Evolutionary conservation across 2,329 filamentous ascomycete genomes (phyloP).

Genomic region (Pleoardoris graminearum): DNA sequence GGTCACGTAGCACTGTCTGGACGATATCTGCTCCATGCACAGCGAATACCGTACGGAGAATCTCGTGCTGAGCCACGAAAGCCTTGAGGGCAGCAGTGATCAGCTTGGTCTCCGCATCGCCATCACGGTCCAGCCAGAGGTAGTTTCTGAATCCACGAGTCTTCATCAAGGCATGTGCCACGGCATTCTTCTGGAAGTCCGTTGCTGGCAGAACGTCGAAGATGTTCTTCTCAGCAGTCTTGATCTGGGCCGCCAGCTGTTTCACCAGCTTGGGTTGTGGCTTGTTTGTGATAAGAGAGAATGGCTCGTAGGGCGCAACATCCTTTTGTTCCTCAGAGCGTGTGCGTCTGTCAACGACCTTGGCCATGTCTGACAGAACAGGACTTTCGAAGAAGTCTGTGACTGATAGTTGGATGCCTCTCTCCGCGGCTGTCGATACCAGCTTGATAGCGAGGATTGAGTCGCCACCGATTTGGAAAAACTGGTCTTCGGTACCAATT

Average conservation of each 20-base stretch:
- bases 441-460: conserved; percentile 5
- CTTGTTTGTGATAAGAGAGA: not conserved
- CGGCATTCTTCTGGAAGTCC: conserved; percentile 1
- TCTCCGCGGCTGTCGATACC: not conserved
- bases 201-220: conserved; percentile 1
- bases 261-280: not conserved
- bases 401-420: not conserved
- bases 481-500: conserved; percentile 2
- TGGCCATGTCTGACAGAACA: not conserved
- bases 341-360: no score
- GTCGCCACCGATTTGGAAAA: conserved; percentile 4
- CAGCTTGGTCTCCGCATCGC: not conserved
- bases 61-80: conserved; percentile 8
- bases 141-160: conserved; percentile 5
- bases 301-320: not conserved
- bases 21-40: conserved; percentile 1
- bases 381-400: conserved; percentile 2
- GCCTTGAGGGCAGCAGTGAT: not conserved
- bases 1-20: not conserved
- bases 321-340: not conserved
- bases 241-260: not conserved
- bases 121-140: not conserved
- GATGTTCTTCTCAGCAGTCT: not conserved
- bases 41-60: conserved; percentile 12
- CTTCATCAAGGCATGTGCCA: not conserved